Evolutionary conservation across 192 early-diverging fungal species (phyloP), one percentile per base, ranked within the genome.

Genomic region (Backusella luteola): DNA sequence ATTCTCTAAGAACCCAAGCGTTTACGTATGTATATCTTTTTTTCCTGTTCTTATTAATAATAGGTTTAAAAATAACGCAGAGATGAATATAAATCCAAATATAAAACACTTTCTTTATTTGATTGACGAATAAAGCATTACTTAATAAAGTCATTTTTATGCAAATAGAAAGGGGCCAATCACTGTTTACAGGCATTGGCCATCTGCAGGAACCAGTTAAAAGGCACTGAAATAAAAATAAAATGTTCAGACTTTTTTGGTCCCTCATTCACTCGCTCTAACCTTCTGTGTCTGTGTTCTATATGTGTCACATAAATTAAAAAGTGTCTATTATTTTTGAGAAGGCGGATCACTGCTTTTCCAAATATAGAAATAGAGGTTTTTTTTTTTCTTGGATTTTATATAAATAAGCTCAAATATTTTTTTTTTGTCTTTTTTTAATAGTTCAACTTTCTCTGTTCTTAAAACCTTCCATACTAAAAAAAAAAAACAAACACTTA

Each of bases 151-250:
- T 21, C 26, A n/a, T 69, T 69, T 69, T 59, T 41, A 63, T 63
- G 56, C 56, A 63, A 63, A 63, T 29, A 63, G 56, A 29, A 63
- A 63, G 29, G 21, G 12, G 56, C 56, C 56, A 63, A 63, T 67
- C 59, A 67, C 36, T 59, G 34, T 75, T 32, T 75, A 41, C 9
- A 26, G n/a, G 14, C 23, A 41, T 29, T 67, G 74, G 74, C 74
- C 67, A 69, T 34, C 71, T 52, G 56, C 56, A 63, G 26, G 56
- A 29, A 63, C 56, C 56, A 63, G 56, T 63, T 29, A 63, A 63
- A 63, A 63, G 26, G 4, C 9, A 63, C 12, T 63, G 23, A 63
- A 63, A 63, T 63, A 63, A 23, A 49, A 59, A 59, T 59, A 59
- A 44, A 44, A 44, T 44, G 42, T 32, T n/a, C 21, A 29, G 14